phyloP scores from a whole-genome alignment of 805 yeast species.

The Saturnispora serradocipensis region DNA sequence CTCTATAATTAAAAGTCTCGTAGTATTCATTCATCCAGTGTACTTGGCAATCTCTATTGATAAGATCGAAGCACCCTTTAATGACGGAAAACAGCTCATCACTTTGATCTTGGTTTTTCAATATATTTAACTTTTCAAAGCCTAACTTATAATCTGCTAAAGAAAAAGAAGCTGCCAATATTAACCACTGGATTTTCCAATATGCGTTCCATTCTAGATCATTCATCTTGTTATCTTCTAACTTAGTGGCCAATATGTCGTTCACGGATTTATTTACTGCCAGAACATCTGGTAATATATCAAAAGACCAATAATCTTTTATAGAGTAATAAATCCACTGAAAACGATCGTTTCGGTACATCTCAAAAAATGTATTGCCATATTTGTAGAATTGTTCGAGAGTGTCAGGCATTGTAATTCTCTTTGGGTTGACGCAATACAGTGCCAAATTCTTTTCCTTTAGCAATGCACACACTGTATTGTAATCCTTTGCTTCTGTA shows the following conservation, averaged over 20 bases:
- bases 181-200: conserved; percentile 25
- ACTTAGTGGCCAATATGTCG: conserved; percentile 7
- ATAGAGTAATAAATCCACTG: conserved; percentile 1
- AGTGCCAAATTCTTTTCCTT: conserved; percentile 2
- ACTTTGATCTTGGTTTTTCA: neutral
- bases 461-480: neutral
- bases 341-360: conserved; percentile 1
- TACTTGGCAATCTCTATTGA: neutral
- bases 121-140: conserved; percentile 15
- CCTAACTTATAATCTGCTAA: conserved; percentile 19
- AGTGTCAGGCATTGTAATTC: conserved; percentile 2
- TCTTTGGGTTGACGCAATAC: conserved; percentile 1
- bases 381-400: conserved; percentile 1
- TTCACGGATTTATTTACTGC: neutral
- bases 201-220: conserved; percentile 12
- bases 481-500: neutral
- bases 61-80: neutral
- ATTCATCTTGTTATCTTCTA: conserved; percentile 14
- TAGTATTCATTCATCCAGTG: conserved; percentile 1
- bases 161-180: conserved; percentile 21
- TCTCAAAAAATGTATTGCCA: neutral
- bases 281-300: neutral
- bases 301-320: neutral
- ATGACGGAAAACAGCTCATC: neutral
- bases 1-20: neutral